Evolutionary conservation across 441 rosid species (phyloP).

Genomic region (Syzygium malaccense): DNA sequence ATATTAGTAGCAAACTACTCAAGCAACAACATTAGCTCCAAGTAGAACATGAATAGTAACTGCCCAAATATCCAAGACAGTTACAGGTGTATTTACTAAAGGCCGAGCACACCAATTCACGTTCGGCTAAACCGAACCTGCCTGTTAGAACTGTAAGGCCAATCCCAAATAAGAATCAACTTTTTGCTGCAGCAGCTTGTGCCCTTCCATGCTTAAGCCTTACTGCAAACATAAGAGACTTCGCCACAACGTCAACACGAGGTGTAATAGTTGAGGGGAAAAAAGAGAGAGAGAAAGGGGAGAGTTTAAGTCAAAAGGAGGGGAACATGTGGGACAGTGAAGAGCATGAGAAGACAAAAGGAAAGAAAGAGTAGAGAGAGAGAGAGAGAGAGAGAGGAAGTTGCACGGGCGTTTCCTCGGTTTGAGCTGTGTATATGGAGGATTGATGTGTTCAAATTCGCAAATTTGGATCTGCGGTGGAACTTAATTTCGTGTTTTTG

Average conservation of each 20-base stretch:
- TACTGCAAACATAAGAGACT: neutral
- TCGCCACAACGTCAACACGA: neutral
- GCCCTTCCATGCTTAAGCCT: neutral
- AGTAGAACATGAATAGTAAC: neutral
- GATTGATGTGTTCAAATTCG: too few species aligned
- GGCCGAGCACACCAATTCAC: too few species aligned
- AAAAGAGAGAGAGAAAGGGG: neutral
- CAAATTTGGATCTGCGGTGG: too few species aligned
- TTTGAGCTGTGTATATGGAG: too few species aligned
- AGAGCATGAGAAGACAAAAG: neutral
- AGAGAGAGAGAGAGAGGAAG: neutral
- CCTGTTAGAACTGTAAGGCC: neutral
- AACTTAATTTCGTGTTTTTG: neutral
- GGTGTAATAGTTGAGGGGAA: neutral
- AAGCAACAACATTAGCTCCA: neutral
- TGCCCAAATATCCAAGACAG: neutral
- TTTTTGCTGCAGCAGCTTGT: neutral
- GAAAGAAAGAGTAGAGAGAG: neutral
- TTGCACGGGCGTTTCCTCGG: too few species aligned
- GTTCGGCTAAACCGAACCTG: too few species aligned
- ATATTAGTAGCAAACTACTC: too few species aligned
- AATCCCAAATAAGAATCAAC: rapidly evolving
- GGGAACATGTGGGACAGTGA: neutral
- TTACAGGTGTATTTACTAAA: neutral
- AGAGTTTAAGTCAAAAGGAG: neutral